These are phyloP conservation scores for Biancaea sappan DNA, from an alignment of 306 rosid species.

Conservation along the genomic window DNA sequence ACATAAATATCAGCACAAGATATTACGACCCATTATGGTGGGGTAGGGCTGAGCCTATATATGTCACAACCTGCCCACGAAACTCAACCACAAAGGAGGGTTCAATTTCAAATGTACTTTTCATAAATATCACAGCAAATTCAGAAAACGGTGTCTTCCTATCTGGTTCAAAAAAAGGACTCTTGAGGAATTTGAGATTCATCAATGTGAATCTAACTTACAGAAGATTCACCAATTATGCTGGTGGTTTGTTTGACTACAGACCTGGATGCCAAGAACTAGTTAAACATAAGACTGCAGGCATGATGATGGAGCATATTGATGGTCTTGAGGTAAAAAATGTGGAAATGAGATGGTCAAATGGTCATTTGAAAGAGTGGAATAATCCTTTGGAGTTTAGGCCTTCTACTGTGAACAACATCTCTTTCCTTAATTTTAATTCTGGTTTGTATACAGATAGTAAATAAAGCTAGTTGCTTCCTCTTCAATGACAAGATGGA, in stretches of 20 bases:
- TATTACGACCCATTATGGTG: slow-evolving; percentile 94
- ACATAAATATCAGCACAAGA: slow-evolving; percentile 87
- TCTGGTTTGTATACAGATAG: slow-evolving; percentile 47
- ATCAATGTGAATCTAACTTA: slow-evolving; percentile 66
- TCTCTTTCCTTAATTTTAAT: slow-evolving; percentile 63
- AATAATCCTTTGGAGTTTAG: slow-evolving; percentile 80
- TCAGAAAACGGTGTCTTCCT: slow-evolving; percentile 91
- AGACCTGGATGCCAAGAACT: slow-evolving; percentile 91
- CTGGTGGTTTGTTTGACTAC: slow-evolving; percentile 77
- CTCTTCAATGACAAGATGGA: not conserved
- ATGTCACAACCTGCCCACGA: slow-evolving; percentile 80
- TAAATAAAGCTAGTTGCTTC: not conserved
- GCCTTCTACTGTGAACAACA: slow-evolving; percentile 73
- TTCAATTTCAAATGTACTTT: slow-evolving; percentile 71
- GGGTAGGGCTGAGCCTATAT: slow-evolving; percentile 99
- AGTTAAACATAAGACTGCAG: slow-evolving; percentile 67
- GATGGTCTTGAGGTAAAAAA: slow-evolving; percentile 72
- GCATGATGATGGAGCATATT: slow-evolving; percentile 83
- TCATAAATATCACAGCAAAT: slow-evolving; percentile 70
- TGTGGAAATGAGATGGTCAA: slow-evolving; percentile 82
- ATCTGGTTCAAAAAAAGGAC: slow-evolving; percentile 78
- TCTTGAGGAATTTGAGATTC: slow-evolving; percentile 74
- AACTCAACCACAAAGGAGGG: slow-evolving; percentile 69
- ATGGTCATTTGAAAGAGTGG: slow-evolving; percentile 49
- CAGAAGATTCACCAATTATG: slow-evolving; percentile 61